A percentile compares a stretch with the other conserved stretches of the same genome.
phyloP scores from a whole-genome alignment of 2,329 filamentous ascomycete species.

The Nigrospora osmanthi region DNA sequence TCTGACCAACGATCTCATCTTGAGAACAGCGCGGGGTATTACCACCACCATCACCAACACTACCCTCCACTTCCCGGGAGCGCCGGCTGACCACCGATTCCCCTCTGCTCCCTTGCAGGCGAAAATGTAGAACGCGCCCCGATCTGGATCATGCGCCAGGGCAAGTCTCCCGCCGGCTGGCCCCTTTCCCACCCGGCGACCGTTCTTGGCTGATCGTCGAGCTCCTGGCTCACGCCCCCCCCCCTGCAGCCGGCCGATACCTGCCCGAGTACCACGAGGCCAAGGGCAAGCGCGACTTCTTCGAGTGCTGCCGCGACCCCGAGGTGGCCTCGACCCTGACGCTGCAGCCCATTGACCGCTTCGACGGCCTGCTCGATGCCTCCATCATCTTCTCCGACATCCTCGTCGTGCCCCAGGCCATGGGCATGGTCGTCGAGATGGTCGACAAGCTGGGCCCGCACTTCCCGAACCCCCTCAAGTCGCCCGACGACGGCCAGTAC shows the following conservation, averaged over 20 bases:
- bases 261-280: constrained; percentile 96
- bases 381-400: constrained; percentile 99
- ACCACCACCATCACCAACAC: too few species aligned
- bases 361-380: constrained; percentile 81
- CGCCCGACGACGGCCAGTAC: constrained; percentile 79
- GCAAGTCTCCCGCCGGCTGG: constrained; percentile 35
- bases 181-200: neutral
- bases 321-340: constrained; percentile 91
- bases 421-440: constrained; percentile 99
- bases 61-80: too few species aligned
- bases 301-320: constrained; percentile 90
- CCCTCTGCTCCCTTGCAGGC: constrained; percentile 40
- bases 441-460: constrained; percentile 93
- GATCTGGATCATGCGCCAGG: constrained; percentile 99
- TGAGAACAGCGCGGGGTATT: constrained; percentile 82
- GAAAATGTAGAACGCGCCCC: constrained; percentile 87
- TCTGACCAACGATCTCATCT: constrained; percentile 84
- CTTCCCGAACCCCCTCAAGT: constrained; percentile 77
- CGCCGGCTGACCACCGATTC: neutral
- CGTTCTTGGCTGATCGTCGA: neutral
- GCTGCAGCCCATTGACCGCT: constrained; percentile 90
- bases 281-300: constrained; percentile 88
- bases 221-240: neutral
- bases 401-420: constrained; percentile 91
- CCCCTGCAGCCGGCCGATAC: constrained; percentile 73